Percentiles rank a stretch among this genome's conserved stretches.
These are phyloP conservation scores for Phytophthora litchii DNA, from an alignment of 352 stramenopile species.

Conservation along the genomic window DNA sequence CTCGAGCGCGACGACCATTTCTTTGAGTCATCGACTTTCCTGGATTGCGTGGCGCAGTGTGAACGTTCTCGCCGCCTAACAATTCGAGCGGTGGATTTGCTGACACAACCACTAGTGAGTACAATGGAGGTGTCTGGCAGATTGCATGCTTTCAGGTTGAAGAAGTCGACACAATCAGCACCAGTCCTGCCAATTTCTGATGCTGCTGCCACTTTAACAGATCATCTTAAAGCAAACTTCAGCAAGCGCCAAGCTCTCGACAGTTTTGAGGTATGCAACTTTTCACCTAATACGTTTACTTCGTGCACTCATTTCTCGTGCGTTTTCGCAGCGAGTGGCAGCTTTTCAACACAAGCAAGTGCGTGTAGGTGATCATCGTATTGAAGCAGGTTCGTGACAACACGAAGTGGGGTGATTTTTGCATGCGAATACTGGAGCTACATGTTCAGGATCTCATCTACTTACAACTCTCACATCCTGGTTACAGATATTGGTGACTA, in stretches of 20 bases:
- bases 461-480: not conserved
- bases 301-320: not conserved
- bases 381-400: constrained; percentile 40
- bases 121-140: not conserved
- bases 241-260: constrained; percentile 36
- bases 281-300: not conserved
- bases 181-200: constrained; percentile 28
- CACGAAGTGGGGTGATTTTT: too few relatives aligned
- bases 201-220: constrained; percentile 22
- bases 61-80: constrained; percentile 68
- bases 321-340: constrained; percentile 35
- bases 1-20: constrained; percentile 68
- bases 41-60: constrained; percentile 72
- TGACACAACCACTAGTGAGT: constrained; percentile 13
- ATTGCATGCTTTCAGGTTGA: not conserved
- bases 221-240: constrained; percentile 49
- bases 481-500: constrained; percentile 43
- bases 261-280: constrained; percentile 38
- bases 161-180: constrained; percentile 15
- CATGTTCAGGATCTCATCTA: not conserved
- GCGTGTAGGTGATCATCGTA: constrained; percentile 36
- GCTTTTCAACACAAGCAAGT: constrained; percentile 52
- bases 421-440: too few relatives aligned
- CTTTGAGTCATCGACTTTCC: constrained; percentile 65
- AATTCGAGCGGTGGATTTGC: constrained; percentile 55